Conservation (phyloP, 495 filamentous ascomycete species). For the Gamarada debralockiae region DNA sequence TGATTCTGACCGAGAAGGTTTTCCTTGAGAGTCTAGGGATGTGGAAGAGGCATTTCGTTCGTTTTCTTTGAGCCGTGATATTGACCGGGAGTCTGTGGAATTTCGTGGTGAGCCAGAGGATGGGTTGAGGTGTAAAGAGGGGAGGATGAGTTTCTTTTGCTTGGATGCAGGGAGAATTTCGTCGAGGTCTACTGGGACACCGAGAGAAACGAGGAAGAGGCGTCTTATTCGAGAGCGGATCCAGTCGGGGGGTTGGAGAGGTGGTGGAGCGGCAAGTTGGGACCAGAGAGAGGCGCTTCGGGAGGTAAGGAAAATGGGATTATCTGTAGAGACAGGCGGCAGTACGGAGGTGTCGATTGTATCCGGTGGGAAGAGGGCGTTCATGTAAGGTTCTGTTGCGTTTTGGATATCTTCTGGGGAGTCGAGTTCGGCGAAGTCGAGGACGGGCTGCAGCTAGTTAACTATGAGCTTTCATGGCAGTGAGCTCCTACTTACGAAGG, state of each 20-base stretch:
- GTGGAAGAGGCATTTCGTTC: constrained; percentile 51
- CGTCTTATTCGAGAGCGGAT: constrained; percentile 93
- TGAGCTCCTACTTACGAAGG: constrained; percentile 44
- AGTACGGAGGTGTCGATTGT: constrained; percentile 45
- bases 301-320: constrained; percentile 62
- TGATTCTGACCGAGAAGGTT: constrained; percentile 36
- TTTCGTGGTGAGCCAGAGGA: constrained; percentile 34
- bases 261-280: constrained; percentile 90
- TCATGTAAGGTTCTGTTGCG: constrained; percentile 49
- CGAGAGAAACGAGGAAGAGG: constrained; percentile 92
- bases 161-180: constrained; percentile 95
- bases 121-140: constrained; percentile 64
- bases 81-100: constrained; percentile 48
- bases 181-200: constrained; percentile 93
- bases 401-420: constrained; percentile 43
- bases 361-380: constrained; percentile 53
- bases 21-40: constrained; percentile 51
- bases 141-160: constrained; percentile 95
- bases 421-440: constrained; percentile 64
- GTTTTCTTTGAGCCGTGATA: constrained; percentile 45
- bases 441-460: constrained; percentile 52
- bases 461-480: neutral
- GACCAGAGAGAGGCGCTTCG: constrained; percentile 89
- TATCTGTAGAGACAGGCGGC: constrained; percentile 39
- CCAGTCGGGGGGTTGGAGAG: constrained; percentile 96